A percentile compares a stretch with the other conserved stretches of the same genome.
Conservation (phyloP, 2,329 filamentous ascomycete species). For the Cordyceps cicadae region DNA sequence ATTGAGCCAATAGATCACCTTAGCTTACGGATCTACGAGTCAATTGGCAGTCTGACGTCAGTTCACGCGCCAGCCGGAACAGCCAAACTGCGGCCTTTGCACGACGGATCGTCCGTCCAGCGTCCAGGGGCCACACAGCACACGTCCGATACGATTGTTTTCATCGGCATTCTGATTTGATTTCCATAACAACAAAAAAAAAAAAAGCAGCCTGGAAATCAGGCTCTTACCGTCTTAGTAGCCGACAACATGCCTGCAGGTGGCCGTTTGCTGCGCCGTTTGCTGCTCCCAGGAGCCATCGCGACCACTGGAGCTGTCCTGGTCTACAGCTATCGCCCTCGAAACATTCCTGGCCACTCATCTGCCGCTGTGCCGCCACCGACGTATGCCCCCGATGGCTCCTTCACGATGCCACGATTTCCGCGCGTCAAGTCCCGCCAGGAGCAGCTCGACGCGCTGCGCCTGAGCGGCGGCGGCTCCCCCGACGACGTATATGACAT, state of each 20-base stretch:
- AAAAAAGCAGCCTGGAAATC: not conserved
- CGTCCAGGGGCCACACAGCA: not conserved
- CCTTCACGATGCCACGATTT: constrained; percentile 58
- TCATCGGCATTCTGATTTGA: not conserved
- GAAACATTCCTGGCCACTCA: constrained; percentile 63
- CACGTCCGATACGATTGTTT: not conserved
- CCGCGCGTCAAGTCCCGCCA: constrained; percentile 53
- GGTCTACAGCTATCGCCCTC: constrained; percentile 54
- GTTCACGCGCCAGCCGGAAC: not conserved
- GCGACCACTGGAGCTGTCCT: constrained; percentile 37
- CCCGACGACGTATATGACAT: constrained; percentile 53
- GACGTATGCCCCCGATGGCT: constrained; percentile 58
- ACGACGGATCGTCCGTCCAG: not conserved
- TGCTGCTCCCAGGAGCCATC: constrained; percentile 34
- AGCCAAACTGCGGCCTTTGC: not conserved
- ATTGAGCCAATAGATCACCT: not conserved
- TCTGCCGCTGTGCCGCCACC: constrained; percentile 62
- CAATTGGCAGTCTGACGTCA: constrained; percentile 1
- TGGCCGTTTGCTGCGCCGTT: constrained; percentile 29
- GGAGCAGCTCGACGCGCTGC: constrained; percentile 56
- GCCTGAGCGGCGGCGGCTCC: constrained; percentile 28
- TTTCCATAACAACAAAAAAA: not conserved
- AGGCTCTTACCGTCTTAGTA: not conserved
- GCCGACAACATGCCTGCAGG: constrained; percentile 1
- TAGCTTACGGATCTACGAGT: not conserved